phyloP scores from a whole-genome alignment of 192 early-diverging fungal species.

The Linnemannia elongata region DNA sequence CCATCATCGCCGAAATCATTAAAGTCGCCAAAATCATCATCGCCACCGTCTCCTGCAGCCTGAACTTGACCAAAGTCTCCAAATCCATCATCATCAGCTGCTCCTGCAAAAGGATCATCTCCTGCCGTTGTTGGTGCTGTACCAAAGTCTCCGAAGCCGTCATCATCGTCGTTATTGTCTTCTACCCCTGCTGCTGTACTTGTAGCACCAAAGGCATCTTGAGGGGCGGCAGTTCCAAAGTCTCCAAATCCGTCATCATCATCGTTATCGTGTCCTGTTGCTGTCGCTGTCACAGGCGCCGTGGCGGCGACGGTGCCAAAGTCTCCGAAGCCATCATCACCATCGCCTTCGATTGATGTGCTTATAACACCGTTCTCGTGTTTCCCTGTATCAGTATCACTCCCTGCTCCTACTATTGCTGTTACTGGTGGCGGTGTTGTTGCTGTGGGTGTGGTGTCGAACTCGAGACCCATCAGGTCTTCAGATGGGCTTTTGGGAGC shows the following conservation, averaged over 20 bases:
- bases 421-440: neutral
- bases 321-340: slow-evolving; percentile 29
- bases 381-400: neutral
- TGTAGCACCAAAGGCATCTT: neutral
- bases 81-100: slow-evolving; percentile 19
- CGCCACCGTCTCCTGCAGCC: slow-evolving; percentile 12
- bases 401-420: neutral
- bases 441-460: neutral
- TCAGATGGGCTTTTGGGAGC: slow-evolving; percentile 1
- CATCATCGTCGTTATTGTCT: neutral
- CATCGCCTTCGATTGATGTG: neutral
- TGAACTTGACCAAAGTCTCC: slow-evolving; percentile 48
- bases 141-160: slow-evolving; percentile 32
- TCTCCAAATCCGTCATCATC: slow-evolving; percentile 34
- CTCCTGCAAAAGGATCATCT: neutral
- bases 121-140: neutral
- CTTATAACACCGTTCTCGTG: neutral
- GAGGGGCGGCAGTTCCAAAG: slow-evolving; percentile 24
- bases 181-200: neutral
- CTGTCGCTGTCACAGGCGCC: neutral
- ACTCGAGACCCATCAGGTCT: slow-evolving; percentile 2
- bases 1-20: slow-evolving; percentile 48
- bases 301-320: slow-evolving; percentile 18
- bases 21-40: slow-evolving; percentile 53
- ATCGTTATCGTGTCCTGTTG: neutral